These are phyloP conservation scores for Microbotryomycetes sp. DNA, from an alignment of 1,284 basidiomycete species.

Conservation along the genomic window DNA sequence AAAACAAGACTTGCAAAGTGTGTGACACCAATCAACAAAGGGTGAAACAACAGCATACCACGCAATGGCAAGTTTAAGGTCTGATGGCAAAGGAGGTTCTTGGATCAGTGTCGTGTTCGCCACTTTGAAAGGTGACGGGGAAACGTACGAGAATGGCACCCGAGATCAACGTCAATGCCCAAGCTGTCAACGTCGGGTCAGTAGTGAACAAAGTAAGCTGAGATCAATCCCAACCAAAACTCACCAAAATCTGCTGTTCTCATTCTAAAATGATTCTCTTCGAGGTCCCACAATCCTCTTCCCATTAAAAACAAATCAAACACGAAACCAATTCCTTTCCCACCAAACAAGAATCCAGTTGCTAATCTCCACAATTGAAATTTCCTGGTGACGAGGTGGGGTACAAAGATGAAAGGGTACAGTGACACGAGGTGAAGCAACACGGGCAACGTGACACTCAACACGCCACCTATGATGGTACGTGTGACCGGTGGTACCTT, in stretches of 20 bases:
- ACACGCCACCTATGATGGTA: slow-evolving; percentile 57
- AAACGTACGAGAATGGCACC: slow-evolving; percentile 55
- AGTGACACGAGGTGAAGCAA: slow-evolving; percentile 55
- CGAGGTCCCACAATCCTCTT: slow-evolving; percentile 58
- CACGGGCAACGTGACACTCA: slow-evolving; percentile 58
- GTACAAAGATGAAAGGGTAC: slow-evolving; percentile 56
- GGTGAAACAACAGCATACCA: slow-evolving; percentile 55
- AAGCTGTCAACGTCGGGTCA: slow-evolving; percentile 19
- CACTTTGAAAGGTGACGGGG: slow-evolving; percentile 3
- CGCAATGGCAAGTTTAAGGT: slow-evolving; percentile 60
- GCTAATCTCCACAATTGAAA: slow-evolving; percentile 66
- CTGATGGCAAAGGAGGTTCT: slow-evolving; percentile 41
- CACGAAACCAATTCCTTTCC: slow-evolving; percentile 55
- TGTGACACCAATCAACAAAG: slow-evolving; percentile 61
- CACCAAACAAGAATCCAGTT: slow-evolving; percentile 71
- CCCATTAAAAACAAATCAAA: slow-evolving; percentile 73
- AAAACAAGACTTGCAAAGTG: slow-evolving; percentile 49
- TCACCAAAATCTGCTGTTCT: slow-evolving; percentile 67
- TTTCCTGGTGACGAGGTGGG: slow-evolving; percentile 38
- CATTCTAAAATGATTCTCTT: slow-evolving; percentile 54
- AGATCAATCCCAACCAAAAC: slow-evolving; percentile 37
- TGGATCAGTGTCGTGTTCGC: slow-evolving; percentile 26
- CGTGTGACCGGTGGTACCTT: slow-evolving; percentile 84
- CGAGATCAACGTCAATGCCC: slow-evolving; percentile 47
- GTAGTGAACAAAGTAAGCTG: not conserved